Conservation (phyloP, 2,329 filamentous ascomycete species). For the Neonectria ditissima region DNA sequence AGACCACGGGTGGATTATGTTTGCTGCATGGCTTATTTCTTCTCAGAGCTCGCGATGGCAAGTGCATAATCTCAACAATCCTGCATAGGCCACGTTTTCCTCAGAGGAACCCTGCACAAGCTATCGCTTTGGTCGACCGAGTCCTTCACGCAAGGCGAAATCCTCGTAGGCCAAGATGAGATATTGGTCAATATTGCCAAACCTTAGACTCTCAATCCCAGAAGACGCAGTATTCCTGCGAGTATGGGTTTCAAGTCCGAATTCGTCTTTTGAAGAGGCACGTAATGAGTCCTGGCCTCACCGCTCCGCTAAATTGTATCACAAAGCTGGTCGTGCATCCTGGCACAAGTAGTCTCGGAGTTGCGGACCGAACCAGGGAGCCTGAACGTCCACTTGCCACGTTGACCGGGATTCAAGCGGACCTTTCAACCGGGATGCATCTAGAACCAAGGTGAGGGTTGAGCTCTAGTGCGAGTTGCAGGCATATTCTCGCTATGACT, state of each 20-base stretch:
- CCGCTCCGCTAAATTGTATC: conserved; percentile 1
- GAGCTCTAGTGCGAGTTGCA: neutral
- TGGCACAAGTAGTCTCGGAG: neutral
- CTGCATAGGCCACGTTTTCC: neutral
- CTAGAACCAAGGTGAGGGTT: neutral
- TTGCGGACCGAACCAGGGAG: neutral
- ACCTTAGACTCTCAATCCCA: neutral
- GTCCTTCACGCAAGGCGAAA: neutral
- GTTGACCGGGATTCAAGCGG: neutral
- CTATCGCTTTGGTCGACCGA: neutral
- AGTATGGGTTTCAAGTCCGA: neutral
- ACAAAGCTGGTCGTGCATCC: neutral
- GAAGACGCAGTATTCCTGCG: too few relatives aligned
- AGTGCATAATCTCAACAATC: neutral
- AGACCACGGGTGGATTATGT: neutral
- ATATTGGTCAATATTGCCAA: neutral
- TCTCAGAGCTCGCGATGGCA: too few relatives aligned
- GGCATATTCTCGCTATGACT: neutral
- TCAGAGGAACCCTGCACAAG: too few relatives aligned
- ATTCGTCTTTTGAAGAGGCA: neutral
- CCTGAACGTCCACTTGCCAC: neutral
- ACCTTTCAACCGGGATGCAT: neutral
- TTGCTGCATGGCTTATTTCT: neutral
- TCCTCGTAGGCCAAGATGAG: neutral
- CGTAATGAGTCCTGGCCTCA: neutral